phyloP scores from a whole-genome alignment of 2,329 filamentous ascomycete species.

The Colletotrichum musicola region DNA sequence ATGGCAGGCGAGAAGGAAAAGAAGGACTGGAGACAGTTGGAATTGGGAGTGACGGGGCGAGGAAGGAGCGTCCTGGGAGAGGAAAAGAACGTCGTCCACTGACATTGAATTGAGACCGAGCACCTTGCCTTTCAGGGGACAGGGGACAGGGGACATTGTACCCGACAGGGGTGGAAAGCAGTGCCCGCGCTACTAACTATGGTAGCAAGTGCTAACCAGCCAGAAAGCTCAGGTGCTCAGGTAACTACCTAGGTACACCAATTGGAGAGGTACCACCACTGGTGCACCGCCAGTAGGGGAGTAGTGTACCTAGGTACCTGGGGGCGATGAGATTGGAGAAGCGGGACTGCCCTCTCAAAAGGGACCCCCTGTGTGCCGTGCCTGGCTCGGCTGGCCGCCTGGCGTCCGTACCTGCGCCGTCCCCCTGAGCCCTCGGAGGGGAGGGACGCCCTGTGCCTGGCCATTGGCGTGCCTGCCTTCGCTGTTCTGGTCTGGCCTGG shows the following conservation, averaged over 20 bases:
- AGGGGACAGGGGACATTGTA: too few species aligned
- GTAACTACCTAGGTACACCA: too few species aligned
- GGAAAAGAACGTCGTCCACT: conserved; percentile 22
- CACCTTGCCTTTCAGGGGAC: too few species aligned
- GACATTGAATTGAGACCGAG: too few species aligned
- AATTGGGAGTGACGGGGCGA: conserved; percentile 28
- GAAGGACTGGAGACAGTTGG: conserved; percentile 26
- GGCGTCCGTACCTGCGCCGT: conserved; percentile 1
- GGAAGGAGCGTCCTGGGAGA: conserved; percentile 37
- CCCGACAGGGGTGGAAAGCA: too few species aligned
- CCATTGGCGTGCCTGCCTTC: conserved; percentile 19
- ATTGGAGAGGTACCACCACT: too few species aligned
- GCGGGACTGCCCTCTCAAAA: conserved; percentile 24
- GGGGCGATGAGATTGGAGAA: conserved; percentile 17
- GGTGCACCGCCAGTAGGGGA: too few species aligned
- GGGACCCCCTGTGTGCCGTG: conserved; percentile 23
- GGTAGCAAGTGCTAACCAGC: too few species aligned
- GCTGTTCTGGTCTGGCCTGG: conserved; percentile 18
- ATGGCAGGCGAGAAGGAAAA: conserved; percentile 5
- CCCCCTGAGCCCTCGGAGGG: conserved; percentile 4
- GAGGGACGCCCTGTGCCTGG: conserved; percentile 12
- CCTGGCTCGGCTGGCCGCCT: too few species aligned
- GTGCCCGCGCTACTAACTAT: too few species aligned
- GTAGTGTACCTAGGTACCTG: too few species aligned
- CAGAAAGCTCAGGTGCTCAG: too few species aligned